A percentile compares a stretch with the other conserved stretches of the same genome.
Evolutionary conservation across 768 basidiomycete species (phyloP).

Genomic region (Chlorophyllum brunneum): DNA sequence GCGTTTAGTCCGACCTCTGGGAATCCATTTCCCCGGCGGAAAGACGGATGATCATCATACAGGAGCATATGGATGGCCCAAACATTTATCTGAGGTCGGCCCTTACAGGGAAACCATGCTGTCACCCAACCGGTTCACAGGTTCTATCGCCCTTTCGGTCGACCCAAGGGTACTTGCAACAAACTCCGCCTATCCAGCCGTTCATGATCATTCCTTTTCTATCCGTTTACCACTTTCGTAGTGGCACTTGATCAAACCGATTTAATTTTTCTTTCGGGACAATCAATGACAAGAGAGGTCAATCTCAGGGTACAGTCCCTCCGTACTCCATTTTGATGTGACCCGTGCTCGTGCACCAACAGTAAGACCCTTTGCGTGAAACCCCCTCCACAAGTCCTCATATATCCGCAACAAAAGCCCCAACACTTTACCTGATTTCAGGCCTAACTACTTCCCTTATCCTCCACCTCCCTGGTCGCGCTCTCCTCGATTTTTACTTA

Average conservation of each 20-base stretch:
- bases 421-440: background rate
- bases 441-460: background rate
- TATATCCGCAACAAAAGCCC: slow-evolving; percentile 1
- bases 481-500: too few relatives aligned
- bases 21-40: slow-evolving; percentile 10
- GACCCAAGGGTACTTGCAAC: too few relatives aligned
- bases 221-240: background rate
- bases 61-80: too few relatives aligned
- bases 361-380: background rate
- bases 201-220: background rate
- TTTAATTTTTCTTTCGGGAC: background rate
- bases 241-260: background rate
- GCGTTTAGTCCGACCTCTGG: too few relatives aligned
- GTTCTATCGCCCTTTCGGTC: too few relatives aligned
- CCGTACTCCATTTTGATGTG: slow-evolving; percentile 9
- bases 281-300: background rate
- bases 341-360: background rate
- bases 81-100: too few relatives aligned
- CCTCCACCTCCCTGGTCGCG: background rate
- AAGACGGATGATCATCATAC: background rate
- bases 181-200: slow-evolving; percentile 11
- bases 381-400: background rate
- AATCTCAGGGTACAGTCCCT: background rate
- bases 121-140: too few relatives aligned
- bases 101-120: too few relatives aligned